These are phyloP conservation scores for Capsella rubella DNA, from an alignment of 441 rosid species.

Conservation along the genomic window DNA sequence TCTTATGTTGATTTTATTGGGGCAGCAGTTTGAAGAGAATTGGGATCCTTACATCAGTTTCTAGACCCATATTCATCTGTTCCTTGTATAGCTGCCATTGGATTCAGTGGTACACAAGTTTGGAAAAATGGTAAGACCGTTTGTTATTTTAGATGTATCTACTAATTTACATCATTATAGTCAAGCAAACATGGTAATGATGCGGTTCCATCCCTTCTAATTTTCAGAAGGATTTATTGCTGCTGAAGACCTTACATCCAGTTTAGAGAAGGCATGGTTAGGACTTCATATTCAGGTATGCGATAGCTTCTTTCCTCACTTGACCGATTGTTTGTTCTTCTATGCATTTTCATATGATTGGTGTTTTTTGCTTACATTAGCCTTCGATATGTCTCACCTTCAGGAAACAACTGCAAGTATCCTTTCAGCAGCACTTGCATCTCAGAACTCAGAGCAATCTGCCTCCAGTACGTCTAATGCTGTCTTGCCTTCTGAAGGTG, in stretches of 20 bases:
- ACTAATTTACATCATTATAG: neutral
- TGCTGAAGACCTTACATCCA: slow-evolving; percentile 72
- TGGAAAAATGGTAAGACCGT: slow-evolving; percentile 74
- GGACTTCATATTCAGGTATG: slow-evolving; percentile 85
- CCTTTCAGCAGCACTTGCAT: slow-evolving; percentile 74
- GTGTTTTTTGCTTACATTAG: neutral
- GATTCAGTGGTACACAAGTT: slow-evolving; percentile 79
- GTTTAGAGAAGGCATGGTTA: slow-evolving; percentile 79
- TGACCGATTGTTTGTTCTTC: slow-evolving; percentile 4
- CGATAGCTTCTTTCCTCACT: slow-evolving; percentile 20
- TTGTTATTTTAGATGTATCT: neutral
- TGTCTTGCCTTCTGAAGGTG: slow-evolving; percentile 47
- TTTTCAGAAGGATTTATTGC: slow-evolving; percentile 67
- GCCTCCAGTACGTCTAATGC: slow-evolving; percentile 49
- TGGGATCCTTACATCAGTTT: slow-evolving; percentile 64
- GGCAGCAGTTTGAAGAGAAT: neutral
- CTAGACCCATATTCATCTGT: slow-evolving; percentile 74
- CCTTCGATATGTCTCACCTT: slow-evolving; percentile 26
- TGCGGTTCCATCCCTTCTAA: slow-evolving; percentile 30
- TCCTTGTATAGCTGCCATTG: slow-evolving; percentile 82
- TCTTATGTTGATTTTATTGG: neutral
- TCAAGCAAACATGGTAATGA: slow-evolving; percentile 12
- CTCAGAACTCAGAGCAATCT: slow-evolving; percentile 58
- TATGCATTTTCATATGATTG: neutral
- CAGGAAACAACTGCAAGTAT: slow-evolving; percentile 84